A percentile compares a stretch with the other conserved stretches of the same genome.
These are phyloP conservation scores for Plasmodium falciparum DNA, from an alignment of 169 alveolate genomes.

Conservation along the genomic window DNA sequence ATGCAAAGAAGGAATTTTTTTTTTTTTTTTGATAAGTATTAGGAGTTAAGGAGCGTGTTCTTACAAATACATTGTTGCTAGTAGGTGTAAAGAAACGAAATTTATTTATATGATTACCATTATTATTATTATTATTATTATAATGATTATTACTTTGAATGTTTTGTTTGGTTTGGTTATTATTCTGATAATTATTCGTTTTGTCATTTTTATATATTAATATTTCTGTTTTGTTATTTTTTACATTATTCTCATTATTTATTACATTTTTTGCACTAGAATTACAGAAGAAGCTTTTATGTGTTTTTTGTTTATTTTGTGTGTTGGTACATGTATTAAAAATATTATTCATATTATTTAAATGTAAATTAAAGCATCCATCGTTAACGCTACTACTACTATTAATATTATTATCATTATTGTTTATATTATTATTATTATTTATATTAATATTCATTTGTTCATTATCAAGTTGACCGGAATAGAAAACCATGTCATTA, in stretches of 20 bases:
- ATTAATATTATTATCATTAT: not conserved
- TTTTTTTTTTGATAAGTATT: not conserved
- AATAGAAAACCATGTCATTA: too few relatives aligned
- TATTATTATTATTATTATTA: not conserved
- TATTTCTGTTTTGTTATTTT: conserved; percentile 36
- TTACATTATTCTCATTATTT: not conserved
- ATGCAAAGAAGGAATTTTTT: not conserved
- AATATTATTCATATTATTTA: not conserved
- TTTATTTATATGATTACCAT: conserved; percentile 4
- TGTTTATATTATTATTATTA: not conserved
- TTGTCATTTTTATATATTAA: conserved; percentile 19
- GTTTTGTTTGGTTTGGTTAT: too few relatives aligned
- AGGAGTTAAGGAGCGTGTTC: conserved; percentile 50
- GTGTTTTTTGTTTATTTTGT: not conserved
- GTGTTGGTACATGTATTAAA: not conserved
- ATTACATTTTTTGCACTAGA: conserved; percentile 2
- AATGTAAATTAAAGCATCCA: not conserved
- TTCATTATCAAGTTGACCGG: too few relatives aligned
- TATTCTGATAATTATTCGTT: not conserved
- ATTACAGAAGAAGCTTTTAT: conserved; percentile 40
- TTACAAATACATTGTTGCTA: conserved; percentile 28
- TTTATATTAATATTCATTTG: too few relatives aligned
- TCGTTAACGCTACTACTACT: not conserved
- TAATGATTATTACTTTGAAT: too few relatives aligned
- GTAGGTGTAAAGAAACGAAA: not conserved